Percentiles rank a stretch among this genome's conserved stretches.
These are phyloP conservation scores for Silybum marianum DNA, from an alignment of 129 eudicot genomes.

Conservation along the genomic window DNA sequence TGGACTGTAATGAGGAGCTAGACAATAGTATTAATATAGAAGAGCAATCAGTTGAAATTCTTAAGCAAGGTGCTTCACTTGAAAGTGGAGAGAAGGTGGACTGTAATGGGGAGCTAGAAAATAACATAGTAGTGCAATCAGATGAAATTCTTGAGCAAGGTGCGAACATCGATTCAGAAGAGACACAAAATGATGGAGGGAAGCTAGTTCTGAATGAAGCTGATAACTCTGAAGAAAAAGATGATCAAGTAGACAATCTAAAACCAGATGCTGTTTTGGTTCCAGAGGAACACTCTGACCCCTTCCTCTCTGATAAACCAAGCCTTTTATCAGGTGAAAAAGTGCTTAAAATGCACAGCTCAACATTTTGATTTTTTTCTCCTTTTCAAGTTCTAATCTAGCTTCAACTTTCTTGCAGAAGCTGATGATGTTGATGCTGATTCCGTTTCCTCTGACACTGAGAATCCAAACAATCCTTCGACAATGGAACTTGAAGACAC, in stretches of 20 bases:
- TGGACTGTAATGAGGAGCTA: not conserved
- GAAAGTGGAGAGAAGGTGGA: too few relatives aligned
- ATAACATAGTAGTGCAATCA: not conserved
- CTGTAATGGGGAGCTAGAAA: not conserved
- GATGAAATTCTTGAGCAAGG: slow-evolving; percentile 7
- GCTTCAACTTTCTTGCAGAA: not conserved
- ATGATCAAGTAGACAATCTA: not conserved
- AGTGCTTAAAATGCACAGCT: not conserved
- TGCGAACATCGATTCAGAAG: not conserved
- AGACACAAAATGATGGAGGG: not conserved
- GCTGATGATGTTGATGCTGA: not conserved
- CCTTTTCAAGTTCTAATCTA: not conserved
- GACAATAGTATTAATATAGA: not conserved
- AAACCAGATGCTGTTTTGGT: slow-evolving; percentile 1
- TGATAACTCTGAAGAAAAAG: not conserved
- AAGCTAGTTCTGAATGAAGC: not conserved
- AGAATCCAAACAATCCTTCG: not conserved
- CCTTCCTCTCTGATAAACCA: not conserved
- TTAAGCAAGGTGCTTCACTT: slow-evolving; percentile 10
- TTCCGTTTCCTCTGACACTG: slow-evolving; percentile 9
- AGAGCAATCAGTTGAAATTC: not conserved
- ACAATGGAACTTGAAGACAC: not conserved
- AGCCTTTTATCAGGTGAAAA: slow-evolving; percentile 8
- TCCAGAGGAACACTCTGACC: slow-evolving; percentile 22
- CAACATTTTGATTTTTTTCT: not conserved